These are phyloP conservation scores for Rutstroemia sp. DNA, from an alignment of 2,329 filamentous ascomycete genomes.

Conservation along the genomic window DNA sequence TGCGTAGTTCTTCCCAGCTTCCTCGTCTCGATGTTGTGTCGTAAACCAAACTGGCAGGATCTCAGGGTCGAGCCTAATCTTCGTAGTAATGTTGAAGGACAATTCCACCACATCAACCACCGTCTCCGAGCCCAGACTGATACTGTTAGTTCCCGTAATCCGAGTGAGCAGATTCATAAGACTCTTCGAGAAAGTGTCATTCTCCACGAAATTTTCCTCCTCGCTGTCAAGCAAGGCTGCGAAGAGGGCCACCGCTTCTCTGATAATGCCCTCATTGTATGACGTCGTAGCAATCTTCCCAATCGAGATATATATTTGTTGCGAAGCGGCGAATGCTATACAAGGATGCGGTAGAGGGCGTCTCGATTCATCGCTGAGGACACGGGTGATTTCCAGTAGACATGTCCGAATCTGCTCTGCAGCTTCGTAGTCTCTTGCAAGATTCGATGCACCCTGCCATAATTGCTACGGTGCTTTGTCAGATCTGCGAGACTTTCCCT, in stretches of 20 bases:
- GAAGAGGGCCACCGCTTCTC: slow-evolving; percentile 79
- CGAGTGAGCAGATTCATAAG: slow-evolving; percentile 79
- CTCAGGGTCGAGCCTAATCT: slow-evolving; percentile 82
- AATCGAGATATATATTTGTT: slow-evolving; percentile 84
- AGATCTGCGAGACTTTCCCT: slow-evolving; percentile 5
- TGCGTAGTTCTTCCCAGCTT: slow-evolving; percentile 28
- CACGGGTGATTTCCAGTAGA: slow-evolving; percentile 55
- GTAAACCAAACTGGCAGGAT: slow-evolving; percentile 92
- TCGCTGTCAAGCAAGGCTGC: slow-evolving; percentile 92
- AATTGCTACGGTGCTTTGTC: slow-evolving; percentile 36
- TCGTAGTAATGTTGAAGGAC: slow-evolving; percentile 92
- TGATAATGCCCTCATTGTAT: slow-evolving; percentile 78
- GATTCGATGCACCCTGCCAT: slow-evolving; percentile 56
- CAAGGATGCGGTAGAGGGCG: slow-evolving; percentile 86
- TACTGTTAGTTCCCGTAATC: slow-evolving; percentile 66
- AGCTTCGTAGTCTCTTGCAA: slow-evolving; percentile 52
- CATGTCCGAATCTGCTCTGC: slow-evolving; percentile 55
- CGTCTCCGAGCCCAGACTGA: slow-evolving; percentile 69
- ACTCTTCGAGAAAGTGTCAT: slow-evolving; percentile 74
- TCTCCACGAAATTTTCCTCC: slow-evolving; percentile 90
- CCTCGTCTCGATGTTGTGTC: slow-evolving; percentile 37
- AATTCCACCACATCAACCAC: slow-evolving; percentile 88
- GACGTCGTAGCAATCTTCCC: slow-evolving; percentile 82
- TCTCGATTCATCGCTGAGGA: slow-evolving; percentile 83
- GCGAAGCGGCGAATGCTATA: slow-evolving; percentile 75